phyloP scores from a whole-genome alignment of 2,329 filamentous ascomycete genomes.

The Aspergillus pseudoglaucus region DNA sequence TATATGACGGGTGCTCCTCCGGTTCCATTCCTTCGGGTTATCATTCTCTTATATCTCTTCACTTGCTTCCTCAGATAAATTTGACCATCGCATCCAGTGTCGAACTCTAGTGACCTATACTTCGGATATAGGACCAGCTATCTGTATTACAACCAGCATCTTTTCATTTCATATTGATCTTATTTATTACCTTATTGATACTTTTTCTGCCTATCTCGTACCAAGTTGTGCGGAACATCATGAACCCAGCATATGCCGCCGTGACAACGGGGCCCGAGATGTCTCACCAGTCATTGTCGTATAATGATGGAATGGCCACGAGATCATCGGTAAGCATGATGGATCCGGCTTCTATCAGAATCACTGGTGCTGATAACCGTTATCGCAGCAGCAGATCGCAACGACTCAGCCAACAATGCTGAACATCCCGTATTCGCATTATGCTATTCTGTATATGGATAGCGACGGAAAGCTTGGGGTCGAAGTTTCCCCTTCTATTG shows the following conservation, averaged over 20 bases:
- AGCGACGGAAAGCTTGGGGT: slow-evolving; percentile 26
- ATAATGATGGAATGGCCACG: slow-evolving; percentile 14
- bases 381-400: slow-evolving; percentile 10
- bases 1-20: not conserved
- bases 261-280: slow-evolving; percentile 2
- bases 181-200: no score
- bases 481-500: slow-evolving; percentile 27
- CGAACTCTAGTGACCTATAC: not conserved
- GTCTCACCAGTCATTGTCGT: slow-evolving; percentile 12
- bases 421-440: slow-evolving; percentile 27
- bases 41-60: not conserved
- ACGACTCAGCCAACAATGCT: slow-evolving; percentile 13
- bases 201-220: not conserved
- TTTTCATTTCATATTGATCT: not conserved
- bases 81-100: not conserved
- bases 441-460: slow-evolving; percentile 33
- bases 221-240: not conserved
- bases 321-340: slow-evolving; percentile 13
- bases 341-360: not conserved
- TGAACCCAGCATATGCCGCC: not conserved
- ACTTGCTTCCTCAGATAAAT: not conserved
- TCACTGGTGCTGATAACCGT: slow-evolving; percentile 3
- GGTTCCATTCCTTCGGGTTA: not conserved
- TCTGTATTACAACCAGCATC: not conserved
- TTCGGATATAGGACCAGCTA: not conserved